Conservation (phyloP, 2,329 filamentous ascomycete genomes). For the Neopestalotiopsis sp. region DNA sequence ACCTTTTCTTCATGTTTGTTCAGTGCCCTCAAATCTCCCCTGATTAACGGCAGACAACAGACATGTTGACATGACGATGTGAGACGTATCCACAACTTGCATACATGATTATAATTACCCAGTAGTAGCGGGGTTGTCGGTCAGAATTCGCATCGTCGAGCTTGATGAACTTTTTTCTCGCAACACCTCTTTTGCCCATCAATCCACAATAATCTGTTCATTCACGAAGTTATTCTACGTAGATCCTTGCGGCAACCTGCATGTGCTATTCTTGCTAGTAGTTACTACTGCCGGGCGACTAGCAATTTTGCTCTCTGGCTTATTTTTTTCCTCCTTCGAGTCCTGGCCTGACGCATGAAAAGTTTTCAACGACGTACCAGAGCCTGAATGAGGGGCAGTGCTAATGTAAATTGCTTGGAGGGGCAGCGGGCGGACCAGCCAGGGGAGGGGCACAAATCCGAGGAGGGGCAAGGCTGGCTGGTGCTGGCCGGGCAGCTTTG, state of each 20-base stretch:
- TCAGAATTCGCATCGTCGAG: not conserved
- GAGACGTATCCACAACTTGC: slow-evolving; percentile 8
- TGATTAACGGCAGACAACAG: not conserved
- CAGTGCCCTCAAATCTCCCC: no score
- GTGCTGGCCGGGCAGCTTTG: no score
- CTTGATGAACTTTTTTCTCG: not conserved
- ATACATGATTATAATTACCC: slow-evolving; percentile 4
- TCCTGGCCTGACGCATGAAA: slow-evolving; percentile 10
- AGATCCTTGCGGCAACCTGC: not conserved
- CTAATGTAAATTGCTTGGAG: not conserved
- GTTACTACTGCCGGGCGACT: not conserved
- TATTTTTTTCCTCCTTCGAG: not conserved
- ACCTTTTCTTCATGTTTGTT: not conserved
- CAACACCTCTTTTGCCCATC: not conserved
- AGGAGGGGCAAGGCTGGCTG: slow-evolving; percentile 14
- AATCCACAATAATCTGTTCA: not conserved
- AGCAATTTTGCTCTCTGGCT: not conserved
- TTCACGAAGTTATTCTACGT: not conserved
- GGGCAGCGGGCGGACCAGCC: not conserved
- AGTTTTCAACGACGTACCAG: slow-evolving; percentile 4
- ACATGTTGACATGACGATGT: not conserved
- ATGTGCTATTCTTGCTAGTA: not conserved
- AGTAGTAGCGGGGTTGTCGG: not conserved
- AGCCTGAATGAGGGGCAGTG: slow-evolving; percentile 10
- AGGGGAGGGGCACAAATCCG: not conserved